phyloP scores from a whole-genome alignment of 176 grass and related monocot genomes.

The Elymus sibiricus region DNA sequence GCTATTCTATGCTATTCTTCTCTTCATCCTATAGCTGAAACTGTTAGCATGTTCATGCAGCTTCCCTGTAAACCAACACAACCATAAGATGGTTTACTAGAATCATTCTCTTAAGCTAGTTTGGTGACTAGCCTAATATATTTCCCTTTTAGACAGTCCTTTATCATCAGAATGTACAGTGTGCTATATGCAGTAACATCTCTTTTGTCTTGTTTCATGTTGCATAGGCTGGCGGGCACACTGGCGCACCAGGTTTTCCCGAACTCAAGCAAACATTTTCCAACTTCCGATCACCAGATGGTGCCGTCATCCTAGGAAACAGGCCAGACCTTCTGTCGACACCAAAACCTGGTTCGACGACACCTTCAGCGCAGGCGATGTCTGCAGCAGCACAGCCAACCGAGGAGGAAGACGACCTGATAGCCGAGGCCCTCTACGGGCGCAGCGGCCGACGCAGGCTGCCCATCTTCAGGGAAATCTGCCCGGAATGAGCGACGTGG shows the following conservation, averaged over 20 bases:
- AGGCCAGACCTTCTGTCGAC: constrained; percentile 4
- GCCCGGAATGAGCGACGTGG: constrained; percentile 17
- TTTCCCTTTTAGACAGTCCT: background rate
- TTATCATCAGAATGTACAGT: background rate
- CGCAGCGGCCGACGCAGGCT: constrained; percentile 17
- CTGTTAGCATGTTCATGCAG: constrained; percentile 1
- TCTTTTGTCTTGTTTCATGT: background rate
- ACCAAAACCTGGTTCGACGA: background rate
- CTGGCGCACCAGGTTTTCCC: constrained; percentile 16
- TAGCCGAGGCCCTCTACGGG: constrained; percentile 32
- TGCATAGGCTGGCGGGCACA: constrained; percentile 14
- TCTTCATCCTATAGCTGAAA: background rate
- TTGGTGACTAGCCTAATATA: background rate
- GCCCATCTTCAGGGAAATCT: constrained; percentile 45
- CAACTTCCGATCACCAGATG: constrained; percentile 1
- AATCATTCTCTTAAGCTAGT: background rate
- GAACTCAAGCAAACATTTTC: background rate
- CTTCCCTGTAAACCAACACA: background rate
- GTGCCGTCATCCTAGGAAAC: background rate
- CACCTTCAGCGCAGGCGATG: background rate
- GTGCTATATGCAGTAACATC: background rate
- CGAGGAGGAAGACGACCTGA: background rate
- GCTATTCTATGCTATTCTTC: background rate
- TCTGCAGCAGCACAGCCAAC: background rate
- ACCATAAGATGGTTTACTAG: background rate